A percentile compares a stretch with the other conserved stretches of the same genome.
phyloP scores from a whole-genome alignment of 371 early-diverging fungal genomes.

The Mucor plumbeus region DNA sequence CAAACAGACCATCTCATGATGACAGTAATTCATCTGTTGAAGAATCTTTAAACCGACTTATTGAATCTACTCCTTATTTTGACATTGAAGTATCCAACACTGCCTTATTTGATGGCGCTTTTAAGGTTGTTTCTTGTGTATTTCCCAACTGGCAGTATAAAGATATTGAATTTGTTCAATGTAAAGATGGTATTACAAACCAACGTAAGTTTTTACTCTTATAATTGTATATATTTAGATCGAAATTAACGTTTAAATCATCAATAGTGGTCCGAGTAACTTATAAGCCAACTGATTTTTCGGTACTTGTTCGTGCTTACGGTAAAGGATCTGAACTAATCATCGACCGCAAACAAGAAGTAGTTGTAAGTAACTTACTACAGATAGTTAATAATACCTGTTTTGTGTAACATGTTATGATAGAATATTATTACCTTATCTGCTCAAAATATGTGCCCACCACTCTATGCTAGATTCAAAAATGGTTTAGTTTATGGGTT shows the following conservation, averaged over 20 bases:
- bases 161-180: constrained; percentile 72
- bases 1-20: constrained; percentile 5
- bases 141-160: constrained; percentile 78
- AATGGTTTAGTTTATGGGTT: constrained; percentile 94
- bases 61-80: constrained; percentile 56
- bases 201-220: constrained; percentile 61
- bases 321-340: constrained; percentile 86
- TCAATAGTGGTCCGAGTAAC: constrained; percentile 75
- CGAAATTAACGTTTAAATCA: no score
- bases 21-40: constrained; percentile 10
- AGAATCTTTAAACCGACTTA: constrained; percentile 35
- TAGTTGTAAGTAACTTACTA: constrained; percentile 66
- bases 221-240: neutral
- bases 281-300: constrained; percentile 61
- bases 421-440: constrained; percentile 85
- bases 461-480: constrained; percentile 84
- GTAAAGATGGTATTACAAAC: constrained; percentile 94
- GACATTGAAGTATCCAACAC: constrained; percentile 58
- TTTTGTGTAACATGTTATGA: constrained; percentile 18
- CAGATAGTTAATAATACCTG: neutral
- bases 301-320: constrained; percentile 88
- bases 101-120: constrained; percentile 71
- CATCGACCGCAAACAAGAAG: constrained; percentile 90
- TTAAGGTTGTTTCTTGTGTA: constrained; percentile 56
- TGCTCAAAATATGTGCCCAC: constrained; percentile 73